A percentile compares a stretch with the other conserved stretches of the same genome.
Conservation (phyloP, 495 filamentous ascomycete genomes). For the Oidiodendron maius region DNA sequence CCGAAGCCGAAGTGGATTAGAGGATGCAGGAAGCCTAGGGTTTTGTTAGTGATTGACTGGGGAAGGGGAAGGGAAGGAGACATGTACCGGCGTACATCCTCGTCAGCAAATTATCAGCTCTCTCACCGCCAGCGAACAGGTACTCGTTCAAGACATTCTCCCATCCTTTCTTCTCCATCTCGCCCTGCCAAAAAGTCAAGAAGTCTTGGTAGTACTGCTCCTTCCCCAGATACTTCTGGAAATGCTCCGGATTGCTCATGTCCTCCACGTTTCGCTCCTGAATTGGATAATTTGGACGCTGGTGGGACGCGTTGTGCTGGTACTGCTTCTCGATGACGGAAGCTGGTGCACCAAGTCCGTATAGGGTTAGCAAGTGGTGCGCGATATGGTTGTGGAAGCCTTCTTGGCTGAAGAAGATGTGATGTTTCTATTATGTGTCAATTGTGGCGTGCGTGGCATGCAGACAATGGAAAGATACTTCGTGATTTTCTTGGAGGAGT, state of each 20-base stretch:
- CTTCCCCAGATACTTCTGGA: slow-evolving; percentile 40
- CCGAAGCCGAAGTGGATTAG: slow-evolving; percentile 83
- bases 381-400: slow-evolving; percentile 69
- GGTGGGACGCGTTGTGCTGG: slow-evolving; percentile 53
- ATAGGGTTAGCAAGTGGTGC: slow-evolving; percentile 71
- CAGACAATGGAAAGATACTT: slow-evolving; percentile 26
- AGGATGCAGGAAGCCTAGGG: slow-evolving; percentile 67
- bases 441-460: neutral
- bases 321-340: slow-evolving; percentile 52
- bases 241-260: slow-evolving; percentile 43
- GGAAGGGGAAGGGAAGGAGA: too few relatives aligned
- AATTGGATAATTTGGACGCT: slow-evolving; percentile 39
- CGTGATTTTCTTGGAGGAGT: slow-evolving; percentile 68
- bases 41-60: too few relatives aligned
- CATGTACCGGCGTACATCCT: slow-evolving; percentile 36
- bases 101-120: slow-evolving; percentile 54
- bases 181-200: slow-evolving; percentile 62
- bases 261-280: slow-evolving; percentile 41
- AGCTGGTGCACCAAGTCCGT: slow-evolving; percentile 62
- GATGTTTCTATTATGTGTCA: slow-evolving; percentile 42
- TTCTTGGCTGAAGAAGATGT: slow-evolving; percentile 68
- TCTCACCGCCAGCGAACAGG: slow-evolving; percentile 55
- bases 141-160: slow-evolving; percentile 54
- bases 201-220: slow-evolving; percentile 38
- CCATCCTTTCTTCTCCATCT: slow-evolving; percentile 60